These are phyloP conservation scores for Myriosclerotinia duriaeana DNA, from an alignment of 2,329 filamentous ascomycete genomes.

Conservation along the genomic window DNA sequence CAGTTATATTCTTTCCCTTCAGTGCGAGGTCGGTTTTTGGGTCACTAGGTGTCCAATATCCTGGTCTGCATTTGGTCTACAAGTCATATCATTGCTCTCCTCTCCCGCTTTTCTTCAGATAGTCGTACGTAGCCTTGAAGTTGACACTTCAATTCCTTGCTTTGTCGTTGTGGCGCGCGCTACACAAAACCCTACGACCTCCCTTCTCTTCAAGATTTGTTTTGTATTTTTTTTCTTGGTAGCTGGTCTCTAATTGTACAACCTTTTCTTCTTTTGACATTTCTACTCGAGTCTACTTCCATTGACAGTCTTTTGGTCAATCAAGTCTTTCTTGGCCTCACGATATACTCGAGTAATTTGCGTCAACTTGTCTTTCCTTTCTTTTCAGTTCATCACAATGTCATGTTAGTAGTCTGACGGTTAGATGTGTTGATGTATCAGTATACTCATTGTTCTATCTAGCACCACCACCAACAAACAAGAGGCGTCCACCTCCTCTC, in stretches of 20 bases:
- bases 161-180: conserved; percentile 34
- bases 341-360: conserved; percentile 21
- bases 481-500: conserved; percentile 37
- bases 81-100: conserved; percentile 34
- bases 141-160: conserved; percentile 37
- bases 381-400: conserved; percentile 29
- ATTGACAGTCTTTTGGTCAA: conserved; percentile 18
- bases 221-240: conserved; percentile 34
- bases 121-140: conserved; percentile 33
- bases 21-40: conserved; percentile 27
- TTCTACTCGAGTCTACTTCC: conserved; percentile 26
- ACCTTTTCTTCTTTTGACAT: conserved; percentile 36
- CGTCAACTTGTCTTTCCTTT: conserved; percentile 27
- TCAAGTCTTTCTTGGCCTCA: conserved; percentile 19
- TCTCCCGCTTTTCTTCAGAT: conserved; percentile 31
- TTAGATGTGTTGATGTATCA: conserved; percentile 6
- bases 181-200: conserved; percentile 38
- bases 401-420: conserved; percentile 31
- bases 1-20: conserved; percentile 31
- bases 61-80: conserved; percentile 23
- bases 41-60: conserved; percentile 24
- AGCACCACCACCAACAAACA: conserved; percentile 31
- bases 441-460: conserved; percentile 18
- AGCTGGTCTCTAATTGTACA: conserved; percentile 40
- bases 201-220: conserved; percentile 34